Base-by-base conservation (phyloP, 164 flowering plant genomes). In the Liriodendron chinense region DNA sequence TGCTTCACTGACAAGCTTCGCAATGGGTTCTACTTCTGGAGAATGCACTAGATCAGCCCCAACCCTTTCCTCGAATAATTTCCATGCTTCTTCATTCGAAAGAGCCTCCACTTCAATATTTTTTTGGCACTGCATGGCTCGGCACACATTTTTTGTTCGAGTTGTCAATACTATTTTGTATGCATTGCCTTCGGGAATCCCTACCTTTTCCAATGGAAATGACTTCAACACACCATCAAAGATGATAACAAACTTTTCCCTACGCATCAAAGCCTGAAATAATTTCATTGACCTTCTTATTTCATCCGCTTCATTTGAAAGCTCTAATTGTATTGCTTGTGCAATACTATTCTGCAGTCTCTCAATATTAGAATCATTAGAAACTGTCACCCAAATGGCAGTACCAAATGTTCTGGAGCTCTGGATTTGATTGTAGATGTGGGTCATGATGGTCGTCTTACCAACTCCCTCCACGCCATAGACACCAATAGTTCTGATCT, bases 391-490 rank as follows among this genome's bases (percentile, higher is more conserved):
- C 65, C 62, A 72, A 9, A 56, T 48, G 14, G 59, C 25, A 0
- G 8, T 21, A 13, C 47, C 13, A 13, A 62, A 63, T 20, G 6
- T 14, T 8, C 59, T 2, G 0, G 7, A 1, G 0, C 10, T 18
- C 6, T 0, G 7, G 1, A 73, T 1, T 12, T 43, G 25, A 9
- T 73, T 73, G 10, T 59, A 13, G 16, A 73, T 21, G 18, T 73
- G 28, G 20, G 7, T 73, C 53, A 73, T 63, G 12, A 73, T 61
- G 56, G 75, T 73, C 3, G 59, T 73, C 26, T 73, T 73, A 56
- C 75, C 75, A 1, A 73, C 59, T 34, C 74, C 74, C n/a, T 65
- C 74, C 74, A 72, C 13, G 12, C 74, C 74, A 61, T 72, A 61
- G 74, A 72, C 63, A 14, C 69, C 75, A 21, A 73, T 47, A 25